Evolutionary conservation across 352 stramenopile genomes (phyloP).

Genomic region (Saprolegnia parasitica): DNA sequence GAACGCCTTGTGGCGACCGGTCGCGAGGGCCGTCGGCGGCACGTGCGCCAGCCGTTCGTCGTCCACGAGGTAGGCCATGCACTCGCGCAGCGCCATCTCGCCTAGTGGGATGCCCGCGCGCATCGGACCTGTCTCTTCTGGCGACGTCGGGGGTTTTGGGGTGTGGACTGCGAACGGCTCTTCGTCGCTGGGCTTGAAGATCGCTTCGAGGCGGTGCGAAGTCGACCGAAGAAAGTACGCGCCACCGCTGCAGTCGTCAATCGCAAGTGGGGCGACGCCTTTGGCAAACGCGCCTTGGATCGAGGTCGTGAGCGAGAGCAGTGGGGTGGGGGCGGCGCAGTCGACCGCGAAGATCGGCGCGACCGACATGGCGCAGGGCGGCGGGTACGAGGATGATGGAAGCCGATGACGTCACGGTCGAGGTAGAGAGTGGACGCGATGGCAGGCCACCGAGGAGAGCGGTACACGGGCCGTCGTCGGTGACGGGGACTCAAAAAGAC

Average conservation of each 20-base stretch:
- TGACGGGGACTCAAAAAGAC: too few relatives aligned
- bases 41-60: constrained; percentile 39
- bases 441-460: neutral
- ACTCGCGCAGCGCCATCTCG: constrained; percentile 49
- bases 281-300: constrained; percentile 4
- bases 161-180: constrained; percentile 60
- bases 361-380: neutral
- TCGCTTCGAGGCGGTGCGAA: constrained; percentile 39
- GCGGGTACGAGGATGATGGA: neutral
- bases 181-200: constrained; percentile 68
- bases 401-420: neutral
- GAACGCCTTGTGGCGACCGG: constrained; percentile 39
- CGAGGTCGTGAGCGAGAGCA: neutral
- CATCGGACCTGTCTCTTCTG: constrained; percentile 30
- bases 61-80: constrained; percentile 52
- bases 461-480: too few relatives aligned
- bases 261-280: neutral
- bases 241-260: constrained; percentile 48
- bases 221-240: constrained; percentile 57
- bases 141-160: constrained; percentile 40
- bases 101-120: constrained; percentile 46
- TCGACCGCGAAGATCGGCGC: neutral
- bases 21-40: constrained; percentile 41
- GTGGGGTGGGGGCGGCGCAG: too few relatives aligned
- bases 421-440: neutral